Percentiles rank a stretch among this genome's conserved stretches.
Conservation (phyloP, 2,329 filamentous ascomycete genomes). For the Fusarium concolor region DNA sequence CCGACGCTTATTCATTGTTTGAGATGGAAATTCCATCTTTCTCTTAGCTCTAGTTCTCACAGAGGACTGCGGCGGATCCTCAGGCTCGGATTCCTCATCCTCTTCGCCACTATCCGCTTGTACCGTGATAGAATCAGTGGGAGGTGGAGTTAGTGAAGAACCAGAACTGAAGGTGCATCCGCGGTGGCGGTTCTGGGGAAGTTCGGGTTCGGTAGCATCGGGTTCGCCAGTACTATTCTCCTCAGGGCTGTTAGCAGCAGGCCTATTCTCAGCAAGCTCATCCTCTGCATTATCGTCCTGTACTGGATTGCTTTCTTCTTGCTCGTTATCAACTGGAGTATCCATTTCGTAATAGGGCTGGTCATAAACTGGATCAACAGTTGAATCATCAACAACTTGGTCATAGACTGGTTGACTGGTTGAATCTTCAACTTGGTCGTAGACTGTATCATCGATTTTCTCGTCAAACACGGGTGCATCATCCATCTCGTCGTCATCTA, state of each 20-base stretch:
- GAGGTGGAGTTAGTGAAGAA: neutral
- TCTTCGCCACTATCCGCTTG: neutral
- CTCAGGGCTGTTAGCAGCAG: neutral
- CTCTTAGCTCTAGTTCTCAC: neutral
- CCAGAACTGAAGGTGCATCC: neutral
- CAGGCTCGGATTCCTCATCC: neutral
- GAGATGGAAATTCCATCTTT: neutral
- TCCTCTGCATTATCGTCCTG: no score
- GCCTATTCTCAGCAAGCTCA: neutral
- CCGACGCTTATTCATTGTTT: neutral
- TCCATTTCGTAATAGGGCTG: neutral
- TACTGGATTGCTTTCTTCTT: neutral
- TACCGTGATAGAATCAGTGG: neutral
- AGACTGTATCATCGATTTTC: neutral
- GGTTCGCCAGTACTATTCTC: neutral
- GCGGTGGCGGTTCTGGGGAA: neutral
- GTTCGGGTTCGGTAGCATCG: neutral
- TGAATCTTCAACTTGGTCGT: no score
- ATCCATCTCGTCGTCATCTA: neutral
- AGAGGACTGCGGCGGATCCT: neutral
- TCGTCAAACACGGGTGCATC: neutral
- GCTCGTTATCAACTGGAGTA: neutral
- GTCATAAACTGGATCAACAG: no score
- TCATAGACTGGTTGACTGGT: no score
- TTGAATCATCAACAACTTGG: no score